Evolutionary conservation across 2,329 filamentous ascomycete genomes (phyloP), one percentile per base, ranked within the genome.

Genomic region (Trichoderma koningii): DNA sequence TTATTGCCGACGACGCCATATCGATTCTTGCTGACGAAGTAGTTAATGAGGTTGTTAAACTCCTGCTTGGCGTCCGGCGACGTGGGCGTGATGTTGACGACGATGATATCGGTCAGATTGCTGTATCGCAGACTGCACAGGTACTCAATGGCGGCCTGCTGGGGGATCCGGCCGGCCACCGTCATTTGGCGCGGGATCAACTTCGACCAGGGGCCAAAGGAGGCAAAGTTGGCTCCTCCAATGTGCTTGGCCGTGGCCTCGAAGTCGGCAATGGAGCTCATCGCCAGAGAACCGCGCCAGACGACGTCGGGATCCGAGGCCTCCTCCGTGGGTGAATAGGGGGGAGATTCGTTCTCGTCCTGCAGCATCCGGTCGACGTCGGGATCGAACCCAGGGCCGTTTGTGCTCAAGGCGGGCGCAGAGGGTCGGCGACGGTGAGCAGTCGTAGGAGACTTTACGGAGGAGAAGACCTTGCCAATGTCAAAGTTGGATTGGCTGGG

Each of bases 351-450:
- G 53, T 90, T 90, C 30, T 89, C 88, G 66, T 97, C 92, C 71
- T 93, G 86, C 7, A 98, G 85, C 70, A 99, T 82, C 47, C 92
- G 87, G 75, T 99, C 95, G 21, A 99, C 91, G 66, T 98, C 95
- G 3, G 91, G 86, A 75, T 99, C 94, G 15, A 90, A 87, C 17
- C 86, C 89, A 1, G 89, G 84, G 1, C 87, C 86, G 64, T 80
- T 78, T 6, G 80, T 77, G 15, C 79, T 74, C 70, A 76, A 69
- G 48, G 78, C 76, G 42, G 80, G 77, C 63, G 84, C 78, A 53
- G 82, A 87, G 48, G 80, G 76, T 52, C 82, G 80, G 47, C 81
- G 80, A 68, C 76, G 78, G 65, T 78, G 76, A 55, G 81, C 76
- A 65, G 77, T 75, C 57, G 84, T 81, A 69, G 93, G 92, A 2